phyloP scores from a whole-genome alignment of 2,329 filamentous ascomycete genomes.

The Verticillium isaacii region DNA sequence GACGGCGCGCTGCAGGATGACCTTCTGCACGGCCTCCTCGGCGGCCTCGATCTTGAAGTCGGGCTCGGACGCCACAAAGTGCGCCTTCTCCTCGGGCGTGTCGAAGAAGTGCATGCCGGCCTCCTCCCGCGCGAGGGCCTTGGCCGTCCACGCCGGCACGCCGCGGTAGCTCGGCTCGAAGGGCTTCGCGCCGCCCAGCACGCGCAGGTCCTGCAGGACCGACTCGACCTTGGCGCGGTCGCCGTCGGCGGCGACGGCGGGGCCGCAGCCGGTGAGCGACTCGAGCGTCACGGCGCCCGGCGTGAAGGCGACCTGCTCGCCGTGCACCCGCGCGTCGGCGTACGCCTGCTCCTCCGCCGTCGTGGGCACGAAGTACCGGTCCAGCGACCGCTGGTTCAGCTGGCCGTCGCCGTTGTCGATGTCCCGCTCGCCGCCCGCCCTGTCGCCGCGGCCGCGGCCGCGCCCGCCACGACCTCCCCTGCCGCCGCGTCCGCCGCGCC shows the following conservation, averaged over 20 bases:
- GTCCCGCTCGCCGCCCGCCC: constrained; percentile 10
- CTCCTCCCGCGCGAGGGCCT: constrained; percentile 8
- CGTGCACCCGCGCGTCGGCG: constrained; percentile 17
- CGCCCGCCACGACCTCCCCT: constrained; percentile 15
- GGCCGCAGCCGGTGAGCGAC: constrained; percentile 22
- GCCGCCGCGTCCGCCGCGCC: constrained; percentile 12
- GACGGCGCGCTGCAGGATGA: constrained; percentile 26
- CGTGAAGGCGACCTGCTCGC: constrained; percentile 21
- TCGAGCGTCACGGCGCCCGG: constrained; percentile 28
- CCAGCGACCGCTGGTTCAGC: constrained; percentile 1
- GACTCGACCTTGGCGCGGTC: constrained; percentile 15
- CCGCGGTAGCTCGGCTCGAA: background rate
- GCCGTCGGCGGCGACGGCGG: constrained; percentile 26
- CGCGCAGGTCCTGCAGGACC: constrained; percentile 29
- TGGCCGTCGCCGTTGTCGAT: constrained; percentile 7
- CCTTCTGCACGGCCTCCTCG: constrained; percentile 26
- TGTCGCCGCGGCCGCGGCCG: constrained; percentile 10
- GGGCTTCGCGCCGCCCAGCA: constrained; percentile 24
- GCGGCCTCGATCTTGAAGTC: constrained; percentile 24
- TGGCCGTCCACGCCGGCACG: constrained; percentile 21
- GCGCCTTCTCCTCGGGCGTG: constrained; percentile 11
- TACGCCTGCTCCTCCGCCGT: constrained; percentile 19
- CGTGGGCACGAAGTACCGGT: constrained; percentile 12
- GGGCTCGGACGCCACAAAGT: constrained; percentile 11
- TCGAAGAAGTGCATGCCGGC: constrained; percentile 13